These are phyloP conservation scores for Aspergillus pseudotamarii DNA, from an alignment of 2,329 filamentous ascomycete genomes.

Conservation along the genomic window DNA sequence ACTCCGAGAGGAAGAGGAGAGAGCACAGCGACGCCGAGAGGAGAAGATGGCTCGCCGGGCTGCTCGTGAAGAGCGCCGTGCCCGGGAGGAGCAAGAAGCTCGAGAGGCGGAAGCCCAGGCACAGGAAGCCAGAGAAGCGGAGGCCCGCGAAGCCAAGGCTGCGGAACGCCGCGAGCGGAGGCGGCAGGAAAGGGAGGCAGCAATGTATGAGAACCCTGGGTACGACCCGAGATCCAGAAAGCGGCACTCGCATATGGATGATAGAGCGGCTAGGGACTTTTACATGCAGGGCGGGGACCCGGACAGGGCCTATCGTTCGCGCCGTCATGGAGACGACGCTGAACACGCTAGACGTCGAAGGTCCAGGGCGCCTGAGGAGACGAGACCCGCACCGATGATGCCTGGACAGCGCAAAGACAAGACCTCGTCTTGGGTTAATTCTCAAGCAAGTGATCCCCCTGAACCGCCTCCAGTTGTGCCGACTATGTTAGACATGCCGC, in stretches of 20 bases:
- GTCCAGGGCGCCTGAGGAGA: slow-evolving; percentile 32
- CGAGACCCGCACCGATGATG: slow-evolving; percentile 32
- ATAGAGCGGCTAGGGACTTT: slow-evolving; percentile 30
- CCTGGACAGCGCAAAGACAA: slow-evolving; percentile 48
- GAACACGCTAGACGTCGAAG: slow-evolving; percentile 39
- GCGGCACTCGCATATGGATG: slow-evolving; percentile 35
- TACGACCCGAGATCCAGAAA: slow-evolving; percentile 34
- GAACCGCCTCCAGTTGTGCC: slow-evolving; percentile 50
- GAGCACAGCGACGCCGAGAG: slow-evolving; percentile 37
- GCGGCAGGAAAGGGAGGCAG: slow-evolving; percentile 38
- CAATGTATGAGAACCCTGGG: slow-evolving; percentile 28
- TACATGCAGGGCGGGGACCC: slow-evolving; percentile 30
- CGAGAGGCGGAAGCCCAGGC: slow-evolving; percentile 61
- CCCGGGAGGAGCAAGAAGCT: slow-evolving; percentile 54
- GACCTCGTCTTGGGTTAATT: slow-evolving; percentile 54
- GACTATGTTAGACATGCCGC: slow-evolving; percentile 49
- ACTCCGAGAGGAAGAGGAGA: slow-evolving; percentile 41
- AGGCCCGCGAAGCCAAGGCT: slow-evolving; percentile 40
- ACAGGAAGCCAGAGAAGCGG: slow-evolving; percentile 21
- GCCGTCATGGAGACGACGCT: slow-evolving; percentile 35
- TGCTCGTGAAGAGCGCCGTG: slow-evolving; percentile 37
- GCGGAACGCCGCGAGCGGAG: slow-evolving; percentile 46
- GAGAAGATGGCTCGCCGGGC: slow-evolving; percentile 38
- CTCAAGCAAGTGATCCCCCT: slow-evolving; percentile 50
- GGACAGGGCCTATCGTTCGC: slow-evolving; percentile 32